Conservation (phyloP, 208 protist species). For the Acanthamoeba triangularis region DNA sequence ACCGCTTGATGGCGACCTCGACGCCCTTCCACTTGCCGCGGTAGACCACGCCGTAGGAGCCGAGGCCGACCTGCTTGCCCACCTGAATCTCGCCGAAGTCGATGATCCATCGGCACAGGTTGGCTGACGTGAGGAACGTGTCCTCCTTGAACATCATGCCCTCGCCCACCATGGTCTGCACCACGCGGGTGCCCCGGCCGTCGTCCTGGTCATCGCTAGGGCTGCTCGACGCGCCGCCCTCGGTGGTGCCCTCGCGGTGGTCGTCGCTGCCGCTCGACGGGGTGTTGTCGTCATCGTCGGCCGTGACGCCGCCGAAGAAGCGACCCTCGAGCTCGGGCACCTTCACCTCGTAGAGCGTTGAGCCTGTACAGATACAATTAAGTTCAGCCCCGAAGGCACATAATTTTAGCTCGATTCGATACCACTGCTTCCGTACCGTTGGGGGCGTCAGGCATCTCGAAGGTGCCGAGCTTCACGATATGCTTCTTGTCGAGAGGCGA, state of each 20-base stretch:
- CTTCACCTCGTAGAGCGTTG: slow-evolving; percentile 26
- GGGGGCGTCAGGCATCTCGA: slow-evolving; percentile 42
- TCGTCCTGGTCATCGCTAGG: not conserved
- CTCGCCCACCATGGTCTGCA: not conserved
- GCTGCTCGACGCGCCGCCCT: not conserved
- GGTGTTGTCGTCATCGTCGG: not conserved
- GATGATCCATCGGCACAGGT: slow-evolving; percentile 49
- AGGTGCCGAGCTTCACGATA: slow-evolving; percentile 15
- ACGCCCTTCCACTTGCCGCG: not conserved
- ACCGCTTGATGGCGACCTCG: slow-evolving; percentile 76
- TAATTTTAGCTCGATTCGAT: too few relatives aligned
- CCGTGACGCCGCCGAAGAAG: slow-evolving; percentile 32
- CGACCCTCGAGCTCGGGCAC: not conserved
- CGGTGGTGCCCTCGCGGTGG: not conserved
- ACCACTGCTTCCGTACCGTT: not conserved
- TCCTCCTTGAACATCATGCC: slow-evolving; percentile 47
- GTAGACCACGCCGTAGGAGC: slow-evolving; percentile 56
- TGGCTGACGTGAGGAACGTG: slow-evolving; percentile 36
- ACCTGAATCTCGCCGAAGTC: not conserved
- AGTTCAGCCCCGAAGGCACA: not conserved
- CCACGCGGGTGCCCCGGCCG: too few relatives aligned
- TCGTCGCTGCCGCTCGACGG: slow-evolving; percentile 21
- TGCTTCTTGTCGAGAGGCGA: not conserved
- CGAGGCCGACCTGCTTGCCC: slow-evolving; percentile 8
- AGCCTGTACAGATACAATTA: not conserved